Evolutionary conservation across 306 rosid genomes (phyloP).

Genomic region (Pachyrhizus erosus): DNA sequence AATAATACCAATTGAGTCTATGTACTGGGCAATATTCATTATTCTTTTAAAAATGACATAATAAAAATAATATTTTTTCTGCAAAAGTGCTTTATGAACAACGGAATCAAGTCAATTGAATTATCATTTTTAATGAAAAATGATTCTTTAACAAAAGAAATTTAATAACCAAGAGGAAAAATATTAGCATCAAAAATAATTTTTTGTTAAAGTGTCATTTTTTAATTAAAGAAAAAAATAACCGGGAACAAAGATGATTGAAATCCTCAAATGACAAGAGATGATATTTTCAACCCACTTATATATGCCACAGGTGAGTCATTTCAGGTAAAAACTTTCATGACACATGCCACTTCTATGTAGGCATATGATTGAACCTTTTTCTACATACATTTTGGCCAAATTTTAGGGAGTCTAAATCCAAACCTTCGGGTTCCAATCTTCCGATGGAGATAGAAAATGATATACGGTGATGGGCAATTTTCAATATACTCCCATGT

Average conservation of each 20-base stretch:
- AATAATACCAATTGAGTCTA: too few species aligned
- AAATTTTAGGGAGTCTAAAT: background rate
- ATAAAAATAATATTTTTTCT: background rate
- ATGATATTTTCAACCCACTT: background rate
- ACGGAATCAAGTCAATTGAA: background rate
- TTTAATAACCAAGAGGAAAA: background rate
- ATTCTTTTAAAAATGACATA: too few species aligned
- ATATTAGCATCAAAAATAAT: background rate
- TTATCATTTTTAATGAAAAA: background rate
- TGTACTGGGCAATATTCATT: too few species aligned
- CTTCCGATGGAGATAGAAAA: background rate
- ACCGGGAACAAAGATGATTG: background rate
- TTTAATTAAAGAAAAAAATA: background rate
- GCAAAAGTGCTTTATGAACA: background rate
- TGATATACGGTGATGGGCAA: conserved; percentile 19
- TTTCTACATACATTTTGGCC: background rate
- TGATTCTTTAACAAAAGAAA: background rate
- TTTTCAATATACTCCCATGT: conserved; percentile 3
- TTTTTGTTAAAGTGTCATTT: background rate
- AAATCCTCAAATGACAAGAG: background rate
- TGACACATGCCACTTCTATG: background rate
- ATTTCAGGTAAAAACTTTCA: background rate
- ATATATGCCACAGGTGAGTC: background rate
- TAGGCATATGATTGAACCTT: background rate
- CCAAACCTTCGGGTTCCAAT: background rate